Base-by-base conservation (phyloP, 495 filamentous ascomycete species). In the Massariosphaeria phaeospora region DNA sequence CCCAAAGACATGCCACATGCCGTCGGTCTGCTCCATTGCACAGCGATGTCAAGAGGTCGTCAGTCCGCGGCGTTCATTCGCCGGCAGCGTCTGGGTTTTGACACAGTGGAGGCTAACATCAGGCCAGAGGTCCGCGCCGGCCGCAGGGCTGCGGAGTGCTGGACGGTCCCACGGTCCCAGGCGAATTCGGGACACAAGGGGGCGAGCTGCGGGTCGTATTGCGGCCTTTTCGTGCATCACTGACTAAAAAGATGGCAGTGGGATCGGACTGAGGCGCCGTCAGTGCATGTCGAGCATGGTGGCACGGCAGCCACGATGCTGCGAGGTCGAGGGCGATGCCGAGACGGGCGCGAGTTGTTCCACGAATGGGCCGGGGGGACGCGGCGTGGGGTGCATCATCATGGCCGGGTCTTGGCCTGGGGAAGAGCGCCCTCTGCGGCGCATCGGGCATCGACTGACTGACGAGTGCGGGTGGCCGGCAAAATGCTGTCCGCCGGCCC, bases 221-320 rank as follows among this genome's bases (percentile, higher is more conserved):
- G 59, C 59, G 53, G 59, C 53, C 59, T 62, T 62, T 47, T 41
- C 34, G 49, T 47, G 47, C 12, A 17, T 38, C 15, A 42, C 48
- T 58, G 54, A 62, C 59, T 62, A 57, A 58, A 52, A 49, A 38
- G 23, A 57, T 53, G 35, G 40, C 12, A 18, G 6, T 48, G 30
- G 29, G 41, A 25, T 47, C 48, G 41, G 41, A 43, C 30, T n/a
- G 35, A 52, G 39, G 26, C 29, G 40, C 53, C 29, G 8, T 47
- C n/a, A 23, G 52, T 49, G 57, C 34, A 61, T 55, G 55, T 52
- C 4, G 48, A 31, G 15, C 34, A 42, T 24, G 51, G 58, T 46
- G 29, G 20, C 47, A 47, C 41, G 20, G 58, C 58, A 47, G 20
- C 40, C n/a, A n/a, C 3, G 27, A 39, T 30, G 20, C 31, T 56